Evolutionary conservation across 208 protist genomes (phyloP).

Genomic region (Leishmania mexicana): DNA sequence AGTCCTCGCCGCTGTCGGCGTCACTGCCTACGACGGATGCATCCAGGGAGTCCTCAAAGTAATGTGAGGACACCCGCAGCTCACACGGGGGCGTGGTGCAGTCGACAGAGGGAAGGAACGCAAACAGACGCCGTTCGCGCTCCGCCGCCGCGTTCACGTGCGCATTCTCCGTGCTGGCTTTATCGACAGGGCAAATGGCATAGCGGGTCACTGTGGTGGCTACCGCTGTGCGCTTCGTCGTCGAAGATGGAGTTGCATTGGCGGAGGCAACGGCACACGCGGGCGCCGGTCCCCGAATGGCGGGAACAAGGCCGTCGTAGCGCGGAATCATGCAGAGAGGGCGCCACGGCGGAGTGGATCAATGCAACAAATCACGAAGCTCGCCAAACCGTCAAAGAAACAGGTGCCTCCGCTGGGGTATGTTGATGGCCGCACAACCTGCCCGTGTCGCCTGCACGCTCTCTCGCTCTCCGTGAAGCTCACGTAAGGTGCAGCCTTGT

Average conservation of each 20-base stretch:
- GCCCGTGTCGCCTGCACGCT: neutral
- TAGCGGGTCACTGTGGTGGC: conserved; percentile 13
- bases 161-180: neutral
- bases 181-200: conserved; percentile 3
- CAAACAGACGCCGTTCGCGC: conserved; percentile 29
- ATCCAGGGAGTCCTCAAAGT: conserved; percentile 21
- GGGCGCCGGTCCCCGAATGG: conserved; percentile 17
- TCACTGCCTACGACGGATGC: conserved; percentile 4
- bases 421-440: neutral
- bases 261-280: conserved; percentile 1
- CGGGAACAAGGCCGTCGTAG: conserved; percentile 34
- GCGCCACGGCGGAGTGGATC: neutral
- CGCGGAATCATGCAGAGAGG: conserved; percentile 29
- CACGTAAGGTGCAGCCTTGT: neutral
- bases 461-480: neutral
- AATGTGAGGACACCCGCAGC: conserved; percentile 22
- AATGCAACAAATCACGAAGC: neutral
- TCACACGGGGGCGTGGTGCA: conserved; percentile 21
- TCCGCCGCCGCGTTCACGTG: neutral
- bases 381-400: neutral
- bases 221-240: neutral
- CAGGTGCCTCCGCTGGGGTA: neutral
- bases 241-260: neutral
- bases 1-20: conserved; percentile 10
- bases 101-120: conserved; percentile 32